Evolutionary conservation across 1,284 basidiomycete species (phyloP).

Genomic region (Cryptococcus sp.): DNA sequence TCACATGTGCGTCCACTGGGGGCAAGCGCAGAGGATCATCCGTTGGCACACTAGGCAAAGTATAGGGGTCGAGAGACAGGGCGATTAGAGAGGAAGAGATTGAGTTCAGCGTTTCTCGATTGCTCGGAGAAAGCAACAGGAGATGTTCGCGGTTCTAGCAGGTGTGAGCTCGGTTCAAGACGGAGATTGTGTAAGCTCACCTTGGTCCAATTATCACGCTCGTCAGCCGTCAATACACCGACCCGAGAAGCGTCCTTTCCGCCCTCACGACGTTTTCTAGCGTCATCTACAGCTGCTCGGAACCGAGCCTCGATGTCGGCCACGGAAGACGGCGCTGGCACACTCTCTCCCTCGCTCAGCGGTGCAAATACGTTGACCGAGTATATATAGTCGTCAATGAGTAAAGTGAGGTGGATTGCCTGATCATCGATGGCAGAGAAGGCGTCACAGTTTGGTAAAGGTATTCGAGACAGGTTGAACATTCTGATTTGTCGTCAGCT

Average conservation of each 20-base stretch:
- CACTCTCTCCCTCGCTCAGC: constrained; percentile 47
- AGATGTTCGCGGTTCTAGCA: constrained; percentile 68
- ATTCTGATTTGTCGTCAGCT: constrained; percentile 55
- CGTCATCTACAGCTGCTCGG: constrained; percentile 70
- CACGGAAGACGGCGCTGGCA: constrained; percentile 48
- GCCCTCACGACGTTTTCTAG: constrained; percentile 57
- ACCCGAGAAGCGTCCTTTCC: constrained; percentile 66
- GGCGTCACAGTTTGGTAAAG: constrained; percentile 65
- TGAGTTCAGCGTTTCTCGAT: constrained; percentile 62
- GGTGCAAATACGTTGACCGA: constrained; percentile 66
- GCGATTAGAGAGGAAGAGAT: constrained; percentile 77
- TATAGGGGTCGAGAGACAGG: constrained; percentile 61
- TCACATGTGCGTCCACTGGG: constrained; percentile 74
- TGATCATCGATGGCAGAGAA: constrained; percentile 60
- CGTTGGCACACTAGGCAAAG: constrained; percentile 50
- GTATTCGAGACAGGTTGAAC: constrained; percentile 77
- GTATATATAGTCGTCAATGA: constrained; percentile 81
- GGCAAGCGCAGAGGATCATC: constrained; percentile 56
- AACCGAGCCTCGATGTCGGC: constrained; percentile 70
- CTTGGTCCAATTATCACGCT: constrained; percentile 79
- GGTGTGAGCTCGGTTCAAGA: constrained; percentile 28
- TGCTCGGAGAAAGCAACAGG: constrained; percentile 66
- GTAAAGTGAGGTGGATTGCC: constrained; percentile 67
- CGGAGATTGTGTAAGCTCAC: constrained; percentile 55
- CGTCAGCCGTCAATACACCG: constrained; percentile 75